phyloP scores from a whole-genome alignment of 805 yeast genomes.

The Pichia manshurica region DNA sequence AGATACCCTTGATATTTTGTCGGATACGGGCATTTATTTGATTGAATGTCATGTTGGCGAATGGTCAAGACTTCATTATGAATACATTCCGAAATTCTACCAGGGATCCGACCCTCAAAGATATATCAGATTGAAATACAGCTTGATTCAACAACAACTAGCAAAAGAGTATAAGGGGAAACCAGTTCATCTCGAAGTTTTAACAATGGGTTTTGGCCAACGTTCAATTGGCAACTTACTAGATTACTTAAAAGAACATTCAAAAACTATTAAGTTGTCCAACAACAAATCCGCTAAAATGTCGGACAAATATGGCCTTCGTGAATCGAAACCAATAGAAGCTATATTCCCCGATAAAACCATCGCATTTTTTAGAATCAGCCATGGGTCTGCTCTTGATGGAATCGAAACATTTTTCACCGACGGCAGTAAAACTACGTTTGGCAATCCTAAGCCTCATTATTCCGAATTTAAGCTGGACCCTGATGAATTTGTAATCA shows the following conservation, averaged over 20 bases:
- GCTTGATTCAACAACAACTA: slow-evolving; percentile 37
- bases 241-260: slow-evolving; percentile 24
- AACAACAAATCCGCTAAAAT: slow-evolving; percentile 16
- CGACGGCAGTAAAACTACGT: slow-evolving; percentile 22
- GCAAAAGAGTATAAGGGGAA: slow-evolving; percentile 31
- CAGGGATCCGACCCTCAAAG: slow-evolving; percentile 60
- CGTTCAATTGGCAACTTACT: slow-evolving; percentile 45
- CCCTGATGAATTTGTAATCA: slow-evolving; percentile 53
- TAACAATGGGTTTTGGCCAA: slow-evolving; percentile 59
- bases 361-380: slow-evolving; percentile 53
- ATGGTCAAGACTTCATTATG: slow-evolving; percentile 51
- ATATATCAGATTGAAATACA: slow-evolving; percentile 43
- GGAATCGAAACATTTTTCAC: slow-evolving; percentile 58
- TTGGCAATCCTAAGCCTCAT: slow-evolving; percentile 50
- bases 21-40: slow-evolving; percentile 65
- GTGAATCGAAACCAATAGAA: slow-evolving; percentile 13
- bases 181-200: slow-evolving; percentile 46
- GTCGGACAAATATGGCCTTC: slow-evolving; percentile 25
- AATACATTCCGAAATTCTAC: slow-evolving; percentile 49
- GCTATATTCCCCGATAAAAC: slow-evolving; percentile 16
- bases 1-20: slow-evolving; percentile 41
- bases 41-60: slow-evolving; percentile 66
- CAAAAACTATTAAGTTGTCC: slow-evolving; percentile 16
- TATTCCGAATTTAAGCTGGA: slow-evolving; percentile 53
- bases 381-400: slow-evolving; percentile 74